Evolutionary conservation across 2,329 filamentous ascomycete genomes (phyloP).

Genomic region (Coleophoma eucalyptorum): DNA sequence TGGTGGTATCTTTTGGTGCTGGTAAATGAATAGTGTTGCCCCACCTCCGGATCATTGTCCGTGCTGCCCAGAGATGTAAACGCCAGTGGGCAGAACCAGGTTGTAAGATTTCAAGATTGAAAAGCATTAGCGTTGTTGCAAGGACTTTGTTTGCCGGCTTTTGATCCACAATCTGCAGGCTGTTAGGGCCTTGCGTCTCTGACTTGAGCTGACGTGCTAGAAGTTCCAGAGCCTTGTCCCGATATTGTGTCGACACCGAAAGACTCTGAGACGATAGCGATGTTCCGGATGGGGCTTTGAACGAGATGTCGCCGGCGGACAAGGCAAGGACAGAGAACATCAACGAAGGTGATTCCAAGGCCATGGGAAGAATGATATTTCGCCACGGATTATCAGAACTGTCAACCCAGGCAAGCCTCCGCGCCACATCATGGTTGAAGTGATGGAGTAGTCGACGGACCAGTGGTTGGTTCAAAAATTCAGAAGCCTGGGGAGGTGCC

Average conservation of each 20-base stretch:
- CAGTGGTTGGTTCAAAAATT: not conserved
- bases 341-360: not conserved
- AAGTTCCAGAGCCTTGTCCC: slow-evolving; percentile 1
- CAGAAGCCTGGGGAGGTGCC: not conserved
- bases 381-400: slow-evolving; percentile 4
- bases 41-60: slow-evolving; percentile 3
- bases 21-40: slow-evolving; percentile 1
- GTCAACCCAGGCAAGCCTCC: slow-evolving; percentile 3
- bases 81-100: slow-evolving; percentile 3
- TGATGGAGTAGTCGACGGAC: slow-evolving; percentile 2
- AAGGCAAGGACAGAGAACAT: slow-evolving; percentile 1
- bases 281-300: not conserved
- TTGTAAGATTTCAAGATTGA: slow-evolving; percentile 3
- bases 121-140: slow-evolving; percentile 1
- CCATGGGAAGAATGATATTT: slow-evolving; percentile 2
- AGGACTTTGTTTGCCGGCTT: slow-evolving; percentile 2
- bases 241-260: not conserved
- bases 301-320: slow-evolving; percentile 1
- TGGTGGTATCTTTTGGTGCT: not conserved
- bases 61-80: slow-evolving; percentile 3
- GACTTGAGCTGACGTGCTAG: slow-evolving; percentile 1
- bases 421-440: slow-evolving; percentile 1
- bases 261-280: not conserved
- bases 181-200: not conserved
- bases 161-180: not conserved